phyloP scores from a whole-genome alignment of 257 asterid species.

The Scutellaria barbata region DNA sequence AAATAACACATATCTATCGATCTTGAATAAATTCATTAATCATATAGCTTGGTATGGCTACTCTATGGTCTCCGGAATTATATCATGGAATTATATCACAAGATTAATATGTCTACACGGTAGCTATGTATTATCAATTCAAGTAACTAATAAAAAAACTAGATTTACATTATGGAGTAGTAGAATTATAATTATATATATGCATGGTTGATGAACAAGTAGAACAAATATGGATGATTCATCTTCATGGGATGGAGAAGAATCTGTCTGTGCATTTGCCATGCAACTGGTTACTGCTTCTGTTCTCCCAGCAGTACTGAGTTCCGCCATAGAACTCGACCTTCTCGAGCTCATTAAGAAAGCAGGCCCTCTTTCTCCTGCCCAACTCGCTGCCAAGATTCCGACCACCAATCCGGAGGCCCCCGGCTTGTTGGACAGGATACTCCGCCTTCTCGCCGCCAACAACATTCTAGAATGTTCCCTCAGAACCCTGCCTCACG shows the following conservation, averaged over 20 bases:
- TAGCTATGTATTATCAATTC: too few relatives aligned
- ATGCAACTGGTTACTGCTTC: background rate
- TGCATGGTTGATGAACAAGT: too few relatives aligned
- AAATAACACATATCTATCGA: too few relatives aligned
- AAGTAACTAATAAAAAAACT: too few relatives aligned
- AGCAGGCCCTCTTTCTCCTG: slow-evolving; percentile 26
- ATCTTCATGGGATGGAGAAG: background rate
- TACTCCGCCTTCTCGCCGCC: slow-evolving; percentile 47
- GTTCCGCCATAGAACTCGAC: slow-evolving; percentile 19
- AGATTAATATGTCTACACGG: too few relatives aligned
- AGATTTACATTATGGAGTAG: too few relatives aligned
- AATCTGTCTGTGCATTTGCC: background rate
- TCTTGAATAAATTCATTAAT: too few relatives aligned
- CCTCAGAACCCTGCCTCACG: slow-evolving; percentile 8
- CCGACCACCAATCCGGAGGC: slow-evolving; percentile 40
- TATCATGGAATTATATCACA: too few relatives aligned
- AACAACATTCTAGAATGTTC: slow-evolving; percentile 40
- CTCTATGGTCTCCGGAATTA: too few relatives aligned
- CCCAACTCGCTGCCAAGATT: slow-evolving; percentile 43
- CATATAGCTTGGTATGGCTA: too few relatives aligned
- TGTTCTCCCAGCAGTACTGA: slow-evolving; percentile 16
- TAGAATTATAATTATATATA: too few relatives aligned
- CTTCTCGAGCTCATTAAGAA: slow-evolving; percentile 38
- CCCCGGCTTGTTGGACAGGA: slow-evolving; percentile 39
- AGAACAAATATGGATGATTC: too few relatives aligned